These are phyloP conservation scores for Ustilago hordei DNA, from an alignment of 1,284 basidiomycete genomes.

Conservation along the genomic window DNA sequence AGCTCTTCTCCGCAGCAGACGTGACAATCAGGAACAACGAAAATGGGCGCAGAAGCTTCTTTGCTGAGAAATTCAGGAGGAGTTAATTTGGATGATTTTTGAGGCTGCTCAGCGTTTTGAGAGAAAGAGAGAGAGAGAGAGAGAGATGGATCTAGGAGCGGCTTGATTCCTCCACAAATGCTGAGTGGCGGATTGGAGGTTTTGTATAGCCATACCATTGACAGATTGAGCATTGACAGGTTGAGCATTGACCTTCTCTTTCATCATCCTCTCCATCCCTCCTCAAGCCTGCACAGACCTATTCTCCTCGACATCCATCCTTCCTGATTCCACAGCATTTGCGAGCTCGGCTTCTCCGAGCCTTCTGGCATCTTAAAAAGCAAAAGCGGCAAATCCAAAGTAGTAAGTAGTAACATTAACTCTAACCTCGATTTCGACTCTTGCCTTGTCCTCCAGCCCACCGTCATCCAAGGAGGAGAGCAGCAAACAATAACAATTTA, in stretches of 20 bases:
- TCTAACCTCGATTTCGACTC: neutral
- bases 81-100: neutral
- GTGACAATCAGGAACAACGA: neutral
- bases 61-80: neutral
- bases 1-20: neutral
- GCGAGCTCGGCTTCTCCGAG: neutral
- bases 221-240: neutral
- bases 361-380: neutral
- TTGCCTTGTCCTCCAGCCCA: neutral
- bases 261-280: neutral
- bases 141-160: too few relatives aligned
- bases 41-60: neutral
- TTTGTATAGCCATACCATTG: constrained; percentile 1
- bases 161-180: constrained; percentile 3
- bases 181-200: neutral
- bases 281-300: too few relatives aligned
- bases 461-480: neutral
- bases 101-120: neutral
- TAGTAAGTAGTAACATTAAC: neutral
- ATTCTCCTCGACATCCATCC: neutral
- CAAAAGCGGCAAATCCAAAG: neutral
- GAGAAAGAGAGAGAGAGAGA: neutral
- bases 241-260: neutral
- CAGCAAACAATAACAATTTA: neutral
- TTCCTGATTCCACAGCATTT: neutral